Percentiles rank a stretch among this genome's conserved stretches.
Evolutionary conservation across 495 filamentous ascomycete species (phyloP).

Genomic region (Trichocladium antarcticum): DNA sequence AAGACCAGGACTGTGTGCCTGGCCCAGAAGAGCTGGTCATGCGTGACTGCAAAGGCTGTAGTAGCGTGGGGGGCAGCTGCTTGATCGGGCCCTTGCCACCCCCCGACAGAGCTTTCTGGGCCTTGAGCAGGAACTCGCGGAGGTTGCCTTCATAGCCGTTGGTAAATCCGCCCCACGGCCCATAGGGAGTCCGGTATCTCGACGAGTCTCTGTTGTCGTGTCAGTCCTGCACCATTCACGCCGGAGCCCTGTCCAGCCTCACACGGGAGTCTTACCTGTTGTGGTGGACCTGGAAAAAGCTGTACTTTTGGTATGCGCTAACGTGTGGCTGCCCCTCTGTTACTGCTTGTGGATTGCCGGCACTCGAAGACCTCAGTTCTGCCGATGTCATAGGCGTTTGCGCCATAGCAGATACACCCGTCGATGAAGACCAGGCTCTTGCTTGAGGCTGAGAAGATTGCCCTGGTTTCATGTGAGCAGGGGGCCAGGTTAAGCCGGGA

Average conservation of each 20-base stretch:
- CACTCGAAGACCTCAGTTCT: conserved; percentile 19
- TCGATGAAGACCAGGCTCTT: conserved; percentile 21
- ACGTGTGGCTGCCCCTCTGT: conserved; percentile 15
- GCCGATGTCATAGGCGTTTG: conserved; percentile 23
- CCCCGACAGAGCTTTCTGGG: conserved; percentile 31
- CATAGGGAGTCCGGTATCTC: conserved; percentile 43
- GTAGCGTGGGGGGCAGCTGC: conserved; percentile 12
- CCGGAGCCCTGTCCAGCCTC: background rate
- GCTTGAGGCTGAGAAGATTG: conserved; percentile 23
- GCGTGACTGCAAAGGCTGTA: conserved; percentile 16
- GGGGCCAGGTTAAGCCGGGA: conserved; percentile 30
- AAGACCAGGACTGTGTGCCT: conserved; percentile 2
- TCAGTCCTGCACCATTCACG: conserved; percentile 4
- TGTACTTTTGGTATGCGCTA: conserved; percentile 35
- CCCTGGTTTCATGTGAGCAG: conserved; percentile 30
- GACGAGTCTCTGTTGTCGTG: conserved; percentile 29
- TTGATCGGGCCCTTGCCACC: conserved; percentile 11
- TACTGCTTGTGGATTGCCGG: conserved; percentile 8
- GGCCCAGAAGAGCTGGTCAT: conserved; percentile 2
- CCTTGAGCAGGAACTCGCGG: conserved; percentile 35
- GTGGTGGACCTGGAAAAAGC: conserved; percentile 42
- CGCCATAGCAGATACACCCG: conserved; percentile 16
- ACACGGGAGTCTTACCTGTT: conserved; percentile 31
- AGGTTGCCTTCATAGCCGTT: conserved; percentile 46
- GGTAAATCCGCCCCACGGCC: conserved; percentile 40